Evolutionary conservation across 805 yeast species (phyloP).

Genomic region (Cyberlindnera xylosilytica): DNA sequence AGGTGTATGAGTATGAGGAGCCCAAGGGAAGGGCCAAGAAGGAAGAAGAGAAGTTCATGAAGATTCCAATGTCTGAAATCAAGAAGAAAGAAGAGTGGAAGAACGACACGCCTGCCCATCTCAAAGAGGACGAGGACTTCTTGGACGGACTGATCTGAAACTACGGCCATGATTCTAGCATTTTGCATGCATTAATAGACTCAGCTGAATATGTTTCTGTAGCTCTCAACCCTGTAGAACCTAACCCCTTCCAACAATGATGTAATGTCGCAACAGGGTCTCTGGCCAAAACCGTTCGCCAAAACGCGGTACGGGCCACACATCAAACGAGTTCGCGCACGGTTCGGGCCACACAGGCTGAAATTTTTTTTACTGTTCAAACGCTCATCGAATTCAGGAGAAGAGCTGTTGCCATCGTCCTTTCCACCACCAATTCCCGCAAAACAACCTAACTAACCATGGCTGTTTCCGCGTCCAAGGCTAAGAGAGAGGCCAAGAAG

Average conservation of each 20-base stretch:
- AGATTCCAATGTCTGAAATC: not conserved
- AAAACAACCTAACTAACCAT: conserved; percentile 4
- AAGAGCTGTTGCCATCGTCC: not conserved
- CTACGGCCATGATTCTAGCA: too few relatives aligned
- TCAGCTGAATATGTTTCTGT: too few relatives aligned
- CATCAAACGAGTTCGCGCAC: not conserved
- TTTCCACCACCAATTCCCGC: not conserved
- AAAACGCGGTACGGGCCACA: not conserved
- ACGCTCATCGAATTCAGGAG: conserved; percentile 1
- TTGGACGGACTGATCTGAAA: conserved; percentile 20
- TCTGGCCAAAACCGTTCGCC: too few relatives aligned
- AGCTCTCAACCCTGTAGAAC: too few relatives aligned
- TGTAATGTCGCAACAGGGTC: too few relatives aligned
- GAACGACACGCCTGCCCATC: conserved; percentile 18
- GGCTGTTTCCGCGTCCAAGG: conserved; percentile 79
- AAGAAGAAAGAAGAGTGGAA: not conserved
- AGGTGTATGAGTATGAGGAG: conserved; percentile 5
- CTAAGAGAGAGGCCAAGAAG: conserved; percentile 97
- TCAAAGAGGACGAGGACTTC: conserved; percentile 23
- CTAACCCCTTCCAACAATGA: too few relatives aligned
- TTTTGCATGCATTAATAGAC: too few relatives aligned
- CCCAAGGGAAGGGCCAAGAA: not conserved
- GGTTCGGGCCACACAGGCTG: conserved; percentile 13
- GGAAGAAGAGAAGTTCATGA: not conserved
- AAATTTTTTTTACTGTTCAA: conserved; percentile 9